Conservation (phyloP, 2,329 filamentous ascomycete genomes). For the Didymella segeticola region DNA sequence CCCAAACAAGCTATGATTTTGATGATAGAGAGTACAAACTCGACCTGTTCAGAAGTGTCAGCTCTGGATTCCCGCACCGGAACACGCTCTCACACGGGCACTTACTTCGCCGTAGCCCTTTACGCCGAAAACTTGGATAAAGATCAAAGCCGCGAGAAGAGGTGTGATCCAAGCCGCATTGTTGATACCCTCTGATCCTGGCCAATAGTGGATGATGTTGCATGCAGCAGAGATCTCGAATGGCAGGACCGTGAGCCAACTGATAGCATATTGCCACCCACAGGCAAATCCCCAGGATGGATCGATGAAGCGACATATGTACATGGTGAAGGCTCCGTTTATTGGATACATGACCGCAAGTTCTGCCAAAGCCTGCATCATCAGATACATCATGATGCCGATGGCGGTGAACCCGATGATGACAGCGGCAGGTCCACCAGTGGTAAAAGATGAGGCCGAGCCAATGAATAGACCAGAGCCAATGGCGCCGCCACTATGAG, state of each 20-base stretch:
- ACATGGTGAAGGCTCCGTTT: slow-evolving; percentile 51
- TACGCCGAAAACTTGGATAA: slow-evolving; percentile 44
- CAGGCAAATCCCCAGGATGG: slow-evolving; percentile 50
- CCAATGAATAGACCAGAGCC: slow-evolving; percentile 66
- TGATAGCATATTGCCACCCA: slow-evolving; percentile 45
- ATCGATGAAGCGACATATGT: slow-evolving; percentile 51
- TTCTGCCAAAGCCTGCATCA: slow-evolving; percentile 52
- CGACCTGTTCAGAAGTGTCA: slow-evolving; percentile 31
- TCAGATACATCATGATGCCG: slow-evolving; percentile 23
- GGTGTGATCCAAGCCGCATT: slow-evolving; percentile 40
- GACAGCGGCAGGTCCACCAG: slow-evolving; percentile 22
- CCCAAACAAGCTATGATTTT: slow-evolving; percentile 66
- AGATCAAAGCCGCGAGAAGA: slow-evolving; percentile 34
- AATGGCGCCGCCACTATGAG: slow-evolving; percentile 58
- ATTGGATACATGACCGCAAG: slow-evolving; percentile 52
- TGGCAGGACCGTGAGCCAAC: slow-evolving; percentile 41
- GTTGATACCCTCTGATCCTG: slow-evolving; percentile 5
- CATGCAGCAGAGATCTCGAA: slow-evolving; percentile 46
- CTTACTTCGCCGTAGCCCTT: slow-evolving; percentile 49
- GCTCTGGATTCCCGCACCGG: background rate
- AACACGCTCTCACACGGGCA: background rate
- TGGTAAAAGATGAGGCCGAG: slow-evolving; percentile 48
- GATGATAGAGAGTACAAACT: slow-evolving; percentile 64
- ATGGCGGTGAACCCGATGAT: slow-evolving; percentile 16
- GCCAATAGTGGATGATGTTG: slow-evolving; percentile 43